Conservation (phyloP, 73 alveolate genomes). For the Paramecium biaurelia region DNA sequence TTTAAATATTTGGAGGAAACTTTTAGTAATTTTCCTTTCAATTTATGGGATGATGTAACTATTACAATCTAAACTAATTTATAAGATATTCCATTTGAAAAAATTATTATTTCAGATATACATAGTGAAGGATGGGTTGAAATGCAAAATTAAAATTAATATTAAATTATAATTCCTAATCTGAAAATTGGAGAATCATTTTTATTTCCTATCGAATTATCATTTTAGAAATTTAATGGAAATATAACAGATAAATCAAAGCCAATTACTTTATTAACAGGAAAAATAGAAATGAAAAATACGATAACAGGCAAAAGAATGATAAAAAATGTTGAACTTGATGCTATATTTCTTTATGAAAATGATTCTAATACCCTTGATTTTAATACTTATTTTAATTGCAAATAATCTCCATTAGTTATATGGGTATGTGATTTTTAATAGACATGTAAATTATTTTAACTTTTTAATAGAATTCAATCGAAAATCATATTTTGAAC, state of each 20-base stretch:
- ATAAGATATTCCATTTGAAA: not conserved
- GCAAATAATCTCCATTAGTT: not conserved
- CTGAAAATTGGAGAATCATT: not conserved
- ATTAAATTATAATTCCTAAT: not conserved
- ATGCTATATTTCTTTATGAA: not conserved
- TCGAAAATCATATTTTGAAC: not conserved
- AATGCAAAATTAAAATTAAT: not conserved
- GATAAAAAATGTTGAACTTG: not conserved
- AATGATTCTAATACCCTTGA: not conserved
- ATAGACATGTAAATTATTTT: not conserved
- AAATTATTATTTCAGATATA: not conserved
- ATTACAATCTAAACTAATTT: not conserved
- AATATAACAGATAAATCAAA: not conserved
- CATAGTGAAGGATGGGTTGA: constrained; percentile 13
- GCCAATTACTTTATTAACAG: not conserved
- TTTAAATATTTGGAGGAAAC: not conserved
- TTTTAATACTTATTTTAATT: not conserved
- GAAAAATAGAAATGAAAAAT: constrained; percentile 7
- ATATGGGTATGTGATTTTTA: not conserved
- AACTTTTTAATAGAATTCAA: not conserved
- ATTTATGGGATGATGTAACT: constrained; percentile 24
- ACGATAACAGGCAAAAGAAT: not conserved
- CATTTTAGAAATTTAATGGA: not conserved
- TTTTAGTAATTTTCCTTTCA: not conserved
- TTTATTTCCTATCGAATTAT: not conserved